These are phyloP conservation scores for Vitis hybrid DNA, from an alignment of 177 flowering plant species.

Conservation along the genomic window DNA sequence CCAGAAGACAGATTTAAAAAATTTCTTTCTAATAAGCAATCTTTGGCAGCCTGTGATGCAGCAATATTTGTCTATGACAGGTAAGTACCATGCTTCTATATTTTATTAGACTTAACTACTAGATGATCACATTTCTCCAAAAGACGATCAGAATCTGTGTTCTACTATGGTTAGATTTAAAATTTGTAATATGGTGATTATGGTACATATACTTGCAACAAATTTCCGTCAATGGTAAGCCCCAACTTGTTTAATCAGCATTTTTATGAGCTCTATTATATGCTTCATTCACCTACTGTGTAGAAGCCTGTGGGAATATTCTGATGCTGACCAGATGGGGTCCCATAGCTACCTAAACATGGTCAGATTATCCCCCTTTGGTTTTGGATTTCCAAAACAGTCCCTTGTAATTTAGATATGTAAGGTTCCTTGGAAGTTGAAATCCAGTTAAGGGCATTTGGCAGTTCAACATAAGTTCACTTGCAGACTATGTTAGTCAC, in stretches of 20 bases:
- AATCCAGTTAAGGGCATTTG: not conserved
- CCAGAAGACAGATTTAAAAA: conserved; percentile 33
- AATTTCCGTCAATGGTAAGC: not conserved
- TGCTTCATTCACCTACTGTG: not conserved
- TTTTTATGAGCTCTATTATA: not conserved
- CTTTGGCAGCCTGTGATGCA: conserved; percentile 45
- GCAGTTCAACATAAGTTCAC: not conserved
- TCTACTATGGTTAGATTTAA: too few species aligned
- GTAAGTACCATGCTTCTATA: conserved; percentile 13
- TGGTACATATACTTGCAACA: not conserved
- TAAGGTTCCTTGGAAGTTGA: not conserved
- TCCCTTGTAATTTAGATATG: not conserved
- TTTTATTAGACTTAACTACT: too few species aligned
- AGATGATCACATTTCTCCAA: too few species aligned
- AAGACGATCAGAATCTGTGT: too few species aligned
- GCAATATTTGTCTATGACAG: conserved; percentile 47
- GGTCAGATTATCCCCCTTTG: not conserved
- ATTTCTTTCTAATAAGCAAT: conserved; percentile 31
- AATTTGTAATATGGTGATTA: too few species aligned
- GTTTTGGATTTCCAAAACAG: not conserved
- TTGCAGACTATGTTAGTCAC: not conserved
- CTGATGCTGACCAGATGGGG: not conserved
- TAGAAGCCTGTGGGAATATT: too few species aligned
- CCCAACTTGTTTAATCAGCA: not conserved
- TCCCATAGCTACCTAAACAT: too few species aligned